phyloP scores from a whole-genome alignment of 2,329 filamentous ascomycete genomes.

The Stemphylium vesicarium region DNA sequence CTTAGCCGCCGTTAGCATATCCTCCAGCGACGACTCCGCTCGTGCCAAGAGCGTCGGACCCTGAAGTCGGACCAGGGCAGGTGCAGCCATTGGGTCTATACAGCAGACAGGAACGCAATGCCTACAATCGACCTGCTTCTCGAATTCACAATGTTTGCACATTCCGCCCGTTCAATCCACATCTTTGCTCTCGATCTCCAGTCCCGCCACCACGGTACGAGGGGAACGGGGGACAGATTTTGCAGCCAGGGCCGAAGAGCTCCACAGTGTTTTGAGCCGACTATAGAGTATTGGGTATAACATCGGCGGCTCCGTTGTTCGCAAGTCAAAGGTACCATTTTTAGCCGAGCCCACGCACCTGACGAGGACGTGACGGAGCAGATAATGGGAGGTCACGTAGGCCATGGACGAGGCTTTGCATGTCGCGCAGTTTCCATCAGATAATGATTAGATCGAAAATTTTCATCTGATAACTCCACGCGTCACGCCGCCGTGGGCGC shows the following conservation, averaged over 20 bases:
- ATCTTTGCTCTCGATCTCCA: neutral
- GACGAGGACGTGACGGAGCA: conserved; percentile 5
- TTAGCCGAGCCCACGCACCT: too few relatives aligned
- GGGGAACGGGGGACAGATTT: neutral
- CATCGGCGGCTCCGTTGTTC: conserved; percentile 3
- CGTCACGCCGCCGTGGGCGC: neutral
- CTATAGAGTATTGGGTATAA: neutral
- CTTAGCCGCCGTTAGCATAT: conserved; percentile 1
- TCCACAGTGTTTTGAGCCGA: neutral
- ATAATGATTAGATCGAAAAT: conserved; percentile 39
- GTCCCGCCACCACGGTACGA: conserved; percentile 9
- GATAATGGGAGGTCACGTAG: neutral
- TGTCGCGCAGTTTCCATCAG: conserved; percentile 26
- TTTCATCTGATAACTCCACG: conserved; percentile 36
- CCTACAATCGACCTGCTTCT: neutral
- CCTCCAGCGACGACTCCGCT: neutral
- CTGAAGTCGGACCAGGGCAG: neutral
- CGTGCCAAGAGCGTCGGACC: neutral
- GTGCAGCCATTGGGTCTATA: neutral
- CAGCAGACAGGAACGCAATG: neutral
- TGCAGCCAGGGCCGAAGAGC: neutral
- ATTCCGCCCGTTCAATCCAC: neutral
- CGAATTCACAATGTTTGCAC: neutral
- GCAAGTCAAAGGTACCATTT: neutral
- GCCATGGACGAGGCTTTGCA: conserved; percentile 6